Conservation (phyloP, 768 basidiomycete species). For the Lyophyllum shimeji region DNA sequence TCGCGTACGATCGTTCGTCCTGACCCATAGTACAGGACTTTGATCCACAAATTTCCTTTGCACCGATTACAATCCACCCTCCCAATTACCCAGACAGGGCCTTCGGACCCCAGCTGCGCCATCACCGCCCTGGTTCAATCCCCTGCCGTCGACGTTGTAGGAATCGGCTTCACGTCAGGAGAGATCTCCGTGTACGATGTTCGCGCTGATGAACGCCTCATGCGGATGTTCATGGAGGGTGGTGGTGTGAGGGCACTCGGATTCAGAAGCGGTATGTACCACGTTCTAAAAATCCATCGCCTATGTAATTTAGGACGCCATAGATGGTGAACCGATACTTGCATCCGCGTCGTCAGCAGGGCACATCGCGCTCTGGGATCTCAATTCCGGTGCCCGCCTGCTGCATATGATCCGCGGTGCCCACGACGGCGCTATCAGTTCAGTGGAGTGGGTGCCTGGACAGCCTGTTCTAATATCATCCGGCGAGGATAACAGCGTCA, state of each 20-base stretch:
- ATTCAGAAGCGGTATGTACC: slow-evolving; percentile 75
- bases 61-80: slow-evolving; percentile 46
- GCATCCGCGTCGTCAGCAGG: slow-evolving; percentile 87
- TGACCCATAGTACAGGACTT: slow-evolving; percentile 49
- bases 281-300: not conserved
- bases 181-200: slow-evolving; percentile 89
- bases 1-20: not conserved
- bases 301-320: slow-evolving; percentile 1
- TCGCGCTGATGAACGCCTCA: slow-evolving; percentile 83
- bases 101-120: slow-evolving; percentile 34
- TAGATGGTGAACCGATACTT: slow-evolving; percentile 86
- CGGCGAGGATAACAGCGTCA: slow-evolving; percentile 93
- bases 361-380: slow-evolving; percentile 91
- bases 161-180: slow-evolving; percentile 88
- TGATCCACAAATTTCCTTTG: slow-evolving; percentile 77
- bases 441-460: slow-evolving; percentile 89
- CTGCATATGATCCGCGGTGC: slow-evolving; percentile 86
- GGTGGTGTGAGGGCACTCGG: slow-evolving; percentile 73
- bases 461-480: slow-evolving; percentile 90
- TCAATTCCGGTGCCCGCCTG: slow-evolving; percentile 77
- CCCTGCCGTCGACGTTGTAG: slow-evolving; percentile 94
- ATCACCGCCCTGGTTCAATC: slow-evolving; percentile 86
- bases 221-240: slow-evolving; percentile 90
- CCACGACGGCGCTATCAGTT: slow-evolving; percentile 82
- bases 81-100: slow-evolving; percentile 18